A percentile compares a stretch with the other conserved stretches of the same genome.
phyloP scores from a whole-genome alignment of 2,329 filamentous ascomycete species.

The Metarhizium sp. region DNA sequence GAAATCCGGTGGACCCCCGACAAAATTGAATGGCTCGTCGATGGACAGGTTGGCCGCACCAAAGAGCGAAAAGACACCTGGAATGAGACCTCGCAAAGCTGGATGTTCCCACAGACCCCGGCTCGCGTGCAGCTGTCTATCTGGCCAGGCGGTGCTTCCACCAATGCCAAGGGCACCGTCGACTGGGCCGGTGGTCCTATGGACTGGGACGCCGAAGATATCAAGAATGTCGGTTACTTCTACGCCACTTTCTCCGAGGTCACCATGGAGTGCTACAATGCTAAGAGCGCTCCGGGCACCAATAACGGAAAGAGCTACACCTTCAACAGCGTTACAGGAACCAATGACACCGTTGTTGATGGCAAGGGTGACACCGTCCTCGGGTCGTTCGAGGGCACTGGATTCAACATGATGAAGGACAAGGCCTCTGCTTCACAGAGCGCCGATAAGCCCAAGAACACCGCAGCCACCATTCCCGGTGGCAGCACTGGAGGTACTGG shows the following conservation, averaged over 20 bases:
- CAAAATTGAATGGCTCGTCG: constrained; percentile 74
- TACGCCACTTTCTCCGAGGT: constrained; percentile 73
- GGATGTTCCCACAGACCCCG: constrained; percentile 84
- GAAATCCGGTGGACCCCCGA: constrained; percentile 91
- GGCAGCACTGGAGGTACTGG: constrained; percentile 16
- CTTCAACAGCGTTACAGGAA: constrained; percentile 55
- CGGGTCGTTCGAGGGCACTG: constrained; percentile 71
- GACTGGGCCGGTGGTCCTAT: constrained; percentile 87
- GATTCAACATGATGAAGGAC: constrained; percentile 57
- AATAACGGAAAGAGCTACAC: constrained; percentile 66
- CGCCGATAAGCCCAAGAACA: constrained; percentile 13
- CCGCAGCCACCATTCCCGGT: constrained; percentile 20
- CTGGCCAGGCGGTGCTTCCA: constrained; percentile 80
- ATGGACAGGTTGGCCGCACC: constrained; percentile 68
- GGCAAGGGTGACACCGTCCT: constrained; percentile 67
- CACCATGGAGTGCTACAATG: constrained; percentile 76
- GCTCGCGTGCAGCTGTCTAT: constrained; percentile 86
- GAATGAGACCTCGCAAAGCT: constrained; percentile 75
- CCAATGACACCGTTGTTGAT: constrained; percentile 70
- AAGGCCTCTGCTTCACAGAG: constrained; percentile 15
- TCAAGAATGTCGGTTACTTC: constrained; percentile 80
- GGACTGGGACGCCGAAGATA: constrained; percentile 70
- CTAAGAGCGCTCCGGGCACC: constrained; percentile 49
- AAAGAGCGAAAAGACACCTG: constrained; percentile 72
- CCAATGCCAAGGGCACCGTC: constrained; percentile 76